Evolutionary conservation across 2,329 filamentous ascomycete genomes (phyloP), one percentile per base, ranked within the genome.

Genomic region (Apiospora sp.): DNA sequence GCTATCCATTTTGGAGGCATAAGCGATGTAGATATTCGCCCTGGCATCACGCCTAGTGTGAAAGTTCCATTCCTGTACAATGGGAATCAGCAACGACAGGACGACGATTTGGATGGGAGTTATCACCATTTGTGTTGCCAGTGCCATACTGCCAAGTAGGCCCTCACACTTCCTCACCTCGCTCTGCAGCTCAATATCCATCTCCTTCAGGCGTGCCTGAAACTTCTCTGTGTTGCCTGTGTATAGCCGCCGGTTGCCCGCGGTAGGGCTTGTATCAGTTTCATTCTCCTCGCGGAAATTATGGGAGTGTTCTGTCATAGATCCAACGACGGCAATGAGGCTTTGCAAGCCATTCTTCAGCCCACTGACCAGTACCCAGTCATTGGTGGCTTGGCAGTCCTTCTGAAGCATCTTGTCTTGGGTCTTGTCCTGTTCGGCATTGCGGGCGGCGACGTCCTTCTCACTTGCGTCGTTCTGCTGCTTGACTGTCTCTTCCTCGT

Each of bases 121-220:
- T n/a, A n/a, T n/a, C 54, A 61, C 58, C 58, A 64, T 64, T 19
- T 64, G 58, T 13, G 58, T 64, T 14, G 58, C 58, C 34, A 64
- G 10, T 6, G 30, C 5, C 58, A 64, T 64, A 19, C 58, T 30
- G 19, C 58, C 34, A 3, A 64, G 58, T 19, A 64, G 7, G 8
- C 58, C 4, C 0, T 64, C 34, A 2, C 34, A 64, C 1, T n/a
- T 64, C 3, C 19, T 1, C 19, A 64, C 58, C 8, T 64, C 19
- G 6, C 58, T 64, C 12, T 1, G 14, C 0, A 64, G 58, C 19
- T 64, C 58, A 4, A 13, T n/a, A 19, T 41, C 8, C 3, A 64
- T 64, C 58, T 64, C 58, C 10, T 2, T 8, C 30, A 64, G 3
- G 1, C 58, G 30, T 6, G 7, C 19, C 10, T 41, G 19, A 19